A percentile compares a stretch with the other conserved stretches of the same genome.
These are phyloP conservation scores for Cryphonectria nitschkei DNA, from an alignment of 2,329 filamentous ascomycete species.

Conservation along the genomic window DNA sequence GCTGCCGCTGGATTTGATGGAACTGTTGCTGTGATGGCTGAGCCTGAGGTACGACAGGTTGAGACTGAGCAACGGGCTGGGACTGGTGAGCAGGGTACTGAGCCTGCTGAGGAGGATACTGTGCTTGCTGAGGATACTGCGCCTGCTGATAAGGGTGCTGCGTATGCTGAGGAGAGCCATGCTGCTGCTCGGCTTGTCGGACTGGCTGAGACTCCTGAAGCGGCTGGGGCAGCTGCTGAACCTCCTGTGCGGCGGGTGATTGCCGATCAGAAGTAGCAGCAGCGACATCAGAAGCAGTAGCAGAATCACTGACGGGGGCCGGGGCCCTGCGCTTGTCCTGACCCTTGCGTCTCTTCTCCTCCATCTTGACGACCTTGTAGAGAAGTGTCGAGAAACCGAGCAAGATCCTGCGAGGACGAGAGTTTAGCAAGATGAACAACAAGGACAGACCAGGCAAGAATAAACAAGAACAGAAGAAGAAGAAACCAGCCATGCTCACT, in stretches of 20 bases:
- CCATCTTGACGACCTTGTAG: conserved; percentile 25
- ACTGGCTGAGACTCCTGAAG: not conserved
- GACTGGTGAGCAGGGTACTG: not conserved
- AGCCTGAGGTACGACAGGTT: not conserved
- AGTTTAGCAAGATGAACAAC: not conserved
- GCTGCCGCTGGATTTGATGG: not conserved
- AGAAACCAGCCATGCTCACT: conserved; percentile 4
- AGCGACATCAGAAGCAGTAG: not conserved
- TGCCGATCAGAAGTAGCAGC: not conserved
- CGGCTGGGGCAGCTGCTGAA: not conserved
- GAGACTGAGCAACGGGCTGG: not conserved
- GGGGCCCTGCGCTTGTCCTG: not conserved
- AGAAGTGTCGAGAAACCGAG: conserved; percentile 21
- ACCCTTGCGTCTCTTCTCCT: conserved; percentile 25
- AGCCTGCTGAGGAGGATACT: not conserved
- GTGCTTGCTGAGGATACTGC: not conserved
- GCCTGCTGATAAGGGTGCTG: not conserved
- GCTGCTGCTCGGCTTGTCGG: not conserved
- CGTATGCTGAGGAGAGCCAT: not conserved
- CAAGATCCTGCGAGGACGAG: conserved; percentile 11
- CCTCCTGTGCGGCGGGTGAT: not conserved
- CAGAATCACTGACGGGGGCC: not conserved
- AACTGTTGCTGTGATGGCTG: not conserved
- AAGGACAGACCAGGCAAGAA: not conserved
- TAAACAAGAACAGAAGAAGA: not conserved